Conservation (phyloP, 306 rosid species). For the Hylodesmum podocarpum region DNA sequence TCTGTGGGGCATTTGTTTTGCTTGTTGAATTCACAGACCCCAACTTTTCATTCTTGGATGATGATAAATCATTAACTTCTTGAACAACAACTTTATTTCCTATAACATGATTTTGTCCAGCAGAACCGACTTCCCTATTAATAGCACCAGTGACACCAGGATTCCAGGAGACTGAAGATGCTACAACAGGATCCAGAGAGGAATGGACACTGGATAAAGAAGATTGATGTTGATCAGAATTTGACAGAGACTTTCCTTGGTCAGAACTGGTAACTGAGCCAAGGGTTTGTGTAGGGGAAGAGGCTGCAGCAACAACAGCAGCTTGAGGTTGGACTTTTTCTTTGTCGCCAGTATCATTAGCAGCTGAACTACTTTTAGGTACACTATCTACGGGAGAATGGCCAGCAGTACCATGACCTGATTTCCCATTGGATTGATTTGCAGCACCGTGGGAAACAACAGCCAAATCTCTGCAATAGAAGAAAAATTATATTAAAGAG, state of each 20-base stretch:
- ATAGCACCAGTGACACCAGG: constrained; percentile 28
- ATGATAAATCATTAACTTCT: constrained; percentile 37
- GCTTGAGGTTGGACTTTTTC: constrained; percentile 47
- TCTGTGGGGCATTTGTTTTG: constrained; percentile 26
- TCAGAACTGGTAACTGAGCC: constrained; percentile 33
- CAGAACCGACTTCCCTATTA: constrained; percentile 42
- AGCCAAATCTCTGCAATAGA: constrained; percentile 48
- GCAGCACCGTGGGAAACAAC: constrained; percentile 42
- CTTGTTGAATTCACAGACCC: constrained; percentile 26
- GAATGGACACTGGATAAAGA: constrained; percentile 42
- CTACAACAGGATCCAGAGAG: constrained; percentile 48
- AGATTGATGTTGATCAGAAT: constrained; percentile 36
- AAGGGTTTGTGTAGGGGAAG: constrained; percentile 32
- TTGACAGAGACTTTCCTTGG: constrained; percentile 40
- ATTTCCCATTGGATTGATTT: constrained; percentile 56
- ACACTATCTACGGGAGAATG: constrained; percentile 36
- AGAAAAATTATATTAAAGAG: background rate
- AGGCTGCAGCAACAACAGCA: constrained; percentile 35
- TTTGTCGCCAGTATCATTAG: constrained; percentile 28
- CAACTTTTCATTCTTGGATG: constrained; percentile 41
- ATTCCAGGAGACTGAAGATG: constrained; percentile 30
- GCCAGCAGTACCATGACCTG: constrained; percentile 32
- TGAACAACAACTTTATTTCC: constrained; percentile 33
- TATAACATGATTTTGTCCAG: constrained; percentile 38
- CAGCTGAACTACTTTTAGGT: constrained; percentile 35